Percentiles rank a stretch among this genome's conserved stretches.
phyloP scores from a whole-genome alignment of 352 stramenopile species.

The Nothophytophthora sp. region DNA sequence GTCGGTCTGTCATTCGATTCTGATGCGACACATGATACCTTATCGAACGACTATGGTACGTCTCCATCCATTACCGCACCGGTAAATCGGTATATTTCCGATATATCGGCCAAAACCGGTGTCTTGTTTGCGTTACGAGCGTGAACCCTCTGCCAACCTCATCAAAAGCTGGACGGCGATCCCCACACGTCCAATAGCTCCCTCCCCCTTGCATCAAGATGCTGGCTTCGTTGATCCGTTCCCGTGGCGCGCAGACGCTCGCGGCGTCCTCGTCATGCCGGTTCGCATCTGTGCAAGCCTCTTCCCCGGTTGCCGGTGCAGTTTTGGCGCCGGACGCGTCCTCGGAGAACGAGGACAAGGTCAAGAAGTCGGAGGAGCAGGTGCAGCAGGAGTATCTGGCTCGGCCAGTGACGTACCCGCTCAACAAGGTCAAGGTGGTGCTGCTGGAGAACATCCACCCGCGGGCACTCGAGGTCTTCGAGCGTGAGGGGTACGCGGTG shows the following conservation, averaged over 20 bases:
- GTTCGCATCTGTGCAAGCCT: conserved; percentile 43
- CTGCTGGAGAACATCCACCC: conserved; percentile 87
- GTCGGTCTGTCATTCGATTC: no score
- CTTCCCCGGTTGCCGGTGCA: conserved; percentile 10
- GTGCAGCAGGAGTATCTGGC: conserved; percentile 42
- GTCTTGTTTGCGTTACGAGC: no score
- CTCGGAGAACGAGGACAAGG: background rate
- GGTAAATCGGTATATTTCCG: no score
- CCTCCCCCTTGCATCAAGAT: conserved; percentile 22
- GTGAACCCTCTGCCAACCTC: no score
- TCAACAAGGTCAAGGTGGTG: conserved; percentile 85
- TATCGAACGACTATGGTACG: no score
- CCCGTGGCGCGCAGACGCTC: conserved; percentile 14
- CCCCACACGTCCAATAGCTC: no score
- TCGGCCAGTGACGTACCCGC: conserved; percentile 72
- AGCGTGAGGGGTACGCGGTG: conserved; percentile 75
- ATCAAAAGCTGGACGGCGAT: no score
- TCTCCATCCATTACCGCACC: no score
- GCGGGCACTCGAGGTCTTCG: conserved; percentile 71
- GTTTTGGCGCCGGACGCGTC: conserved; percentile 18
- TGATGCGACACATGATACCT: no score
- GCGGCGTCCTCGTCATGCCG: conserved; percentile 9
- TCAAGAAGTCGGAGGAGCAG: conserved; percentile 12
- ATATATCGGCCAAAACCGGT: no score
- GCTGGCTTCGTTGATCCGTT: conserved; percentile 40